Conservation (phyloP, 148 eudicot genomes). For the Diospyros kaki region DNA sequence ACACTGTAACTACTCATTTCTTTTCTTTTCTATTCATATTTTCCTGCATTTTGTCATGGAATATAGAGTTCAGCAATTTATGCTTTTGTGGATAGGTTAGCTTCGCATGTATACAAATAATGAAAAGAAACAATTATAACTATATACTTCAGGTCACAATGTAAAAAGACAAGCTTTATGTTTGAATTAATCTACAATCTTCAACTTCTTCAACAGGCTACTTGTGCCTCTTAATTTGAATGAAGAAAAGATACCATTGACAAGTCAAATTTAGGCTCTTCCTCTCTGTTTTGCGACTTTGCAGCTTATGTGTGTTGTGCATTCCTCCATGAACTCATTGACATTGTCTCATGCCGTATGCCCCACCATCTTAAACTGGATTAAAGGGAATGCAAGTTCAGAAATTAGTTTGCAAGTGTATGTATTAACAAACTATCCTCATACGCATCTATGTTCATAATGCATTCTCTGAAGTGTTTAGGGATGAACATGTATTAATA, state of each 20-base stretch:
- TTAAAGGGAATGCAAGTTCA: too few species aligned
- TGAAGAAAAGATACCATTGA: neutral
- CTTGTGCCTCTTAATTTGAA: neutral
- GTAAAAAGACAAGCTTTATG: neutral
- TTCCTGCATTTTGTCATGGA: neutral
- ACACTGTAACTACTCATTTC: neutral
- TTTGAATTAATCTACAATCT: neutral
- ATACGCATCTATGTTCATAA: neutral
- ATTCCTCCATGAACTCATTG: conserved; percentile 1
- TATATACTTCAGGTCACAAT: neutral
- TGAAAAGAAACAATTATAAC: conserved; percentile 2
- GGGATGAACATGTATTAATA: too few species aligned
- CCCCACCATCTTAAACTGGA: too few species aligned
- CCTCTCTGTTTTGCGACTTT: neutral
- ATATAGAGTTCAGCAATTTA: neutral
- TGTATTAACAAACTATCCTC: too few species aligned
- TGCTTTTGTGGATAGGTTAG: neutral
- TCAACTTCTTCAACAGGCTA: neutral
- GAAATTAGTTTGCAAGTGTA: too few species aligned
- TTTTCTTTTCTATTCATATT: neutral
- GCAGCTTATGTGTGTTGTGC: neutral
- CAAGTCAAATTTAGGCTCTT: neutral
- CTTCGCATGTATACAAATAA: neutral
- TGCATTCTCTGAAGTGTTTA: neutral
- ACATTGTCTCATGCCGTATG: neutral